phyloP scores from a whole-genome alignment of 495 filamentous ascomycete genomes.

The Aspergillus leporis region DNA sequence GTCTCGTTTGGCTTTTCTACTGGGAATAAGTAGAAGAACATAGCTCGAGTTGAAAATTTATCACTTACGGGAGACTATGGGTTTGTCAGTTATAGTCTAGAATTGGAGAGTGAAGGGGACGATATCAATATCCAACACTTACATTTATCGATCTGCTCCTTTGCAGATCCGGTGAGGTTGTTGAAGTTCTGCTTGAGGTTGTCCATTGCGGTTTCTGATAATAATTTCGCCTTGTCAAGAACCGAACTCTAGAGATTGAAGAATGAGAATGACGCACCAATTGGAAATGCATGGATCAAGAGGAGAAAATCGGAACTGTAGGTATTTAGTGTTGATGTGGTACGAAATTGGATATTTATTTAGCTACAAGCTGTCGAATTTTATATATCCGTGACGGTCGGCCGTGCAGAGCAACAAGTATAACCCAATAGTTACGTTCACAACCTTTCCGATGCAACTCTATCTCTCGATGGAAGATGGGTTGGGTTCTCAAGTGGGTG shows the following conservation, averaged over 20 bases:
- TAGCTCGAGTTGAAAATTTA: background rate
- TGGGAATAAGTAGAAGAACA: background rate
- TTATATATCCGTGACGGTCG: too few species aligned
- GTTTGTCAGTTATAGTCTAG: background rate
- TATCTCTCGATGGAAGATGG: too few species aligned
- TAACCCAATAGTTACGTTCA: too few species aligned
- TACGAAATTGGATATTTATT: too few species aligned
- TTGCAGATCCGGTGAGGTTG: background rate
- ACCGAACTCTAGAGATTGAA: background rate
- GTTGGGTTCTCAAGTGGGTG: too few species aligned
- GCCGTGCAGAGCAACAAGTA: too few species aligned
- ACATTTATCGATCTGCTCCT: slow-evolving; percentile 7
- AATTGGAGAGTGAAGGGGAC: background rate
- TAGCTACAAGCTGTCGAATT: too few species aligned
- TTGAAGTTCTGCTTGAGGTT: slow-evolving; percentile 7
- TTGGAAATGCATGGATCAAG: background rate
- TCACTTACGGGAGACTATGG: background rate
- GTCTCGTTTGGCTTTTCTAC: background rate
- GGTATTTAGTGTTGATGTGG: too few species aligned
- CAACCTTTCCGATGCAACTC: too few species aligned
- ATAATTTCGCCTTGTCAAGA: background rate
- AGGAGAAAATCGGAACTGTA: too few species aligned
- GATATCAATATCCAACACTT: background rate
- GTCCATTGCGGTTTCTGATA: slow-evolving; percentile 6
- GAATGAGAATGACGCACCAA: too few species aligned